phyloP scores from a whole-genome alignment of 2,329 filamentous ascomycete genomes.

The Arachnopeziza araneosa region DNA sequence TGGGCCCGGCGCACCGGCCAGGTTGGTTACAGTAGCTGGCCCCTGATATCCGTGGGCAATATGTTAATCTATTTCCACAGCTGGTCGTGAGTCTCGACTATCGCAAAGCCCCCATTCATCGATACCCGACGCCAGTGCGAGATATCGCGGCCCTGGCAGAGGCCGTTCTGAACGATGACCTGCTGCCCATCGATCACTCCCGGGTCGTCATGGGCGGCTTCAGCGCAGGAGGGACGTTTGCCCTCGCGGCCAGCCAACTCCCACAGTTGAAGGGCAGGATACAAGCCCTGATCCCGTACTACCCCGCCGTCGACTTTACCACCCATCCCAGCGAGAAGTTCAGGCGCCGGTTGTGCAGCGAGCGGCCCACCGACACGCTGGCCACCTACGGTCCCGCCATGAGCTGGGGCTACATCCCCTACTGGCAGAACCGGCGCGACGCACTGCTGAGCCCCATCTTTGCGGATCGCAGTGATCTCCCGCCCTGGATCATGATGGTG shows the following conservation, averaged over 20 bases:
- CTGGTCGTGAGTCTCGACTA: slow-evolving; percentile 45
- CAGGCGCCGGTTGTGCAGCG: not conserved
- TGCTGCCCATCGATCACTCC: slow-evolving; percentile 39
- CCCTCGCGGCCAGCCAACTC: slow-evolving; percentile 36
- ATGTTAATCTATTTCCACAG: not conserved
- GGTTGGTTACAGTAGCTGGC: no score
- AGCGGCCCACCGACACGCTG: not conserved
- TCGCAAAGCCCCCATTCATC: slow-evolving; percentile 38
- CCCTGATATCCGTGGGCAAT: no score
- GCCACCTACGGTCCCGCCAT: not conserved
- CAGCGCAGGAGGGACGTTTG: slow-evolving; percentile 45
- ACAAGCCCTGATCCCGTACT: slow-evolving; percentile 37
- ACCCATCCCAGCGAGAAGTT: slow-evolving; percentile 14
- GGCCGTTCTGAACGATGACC: slow-evolving; percentile 36
- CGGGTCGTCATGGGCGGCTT: slow-evolving; percentile 42
- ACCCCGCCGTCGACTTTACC: slow-evolving; percentile 38
- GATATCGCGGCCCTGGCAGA: slow-evolving; percentile 40
- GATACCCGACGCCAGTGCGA: slow-evolving; percentile 39
- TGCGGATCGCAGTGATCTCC: not conserved
- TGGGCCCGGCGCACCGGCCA: slow-evolving; percentile 37
- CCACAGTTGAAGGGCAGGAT: slow-evolving; percentile 28
- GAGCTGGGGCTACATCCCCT: not conserved
- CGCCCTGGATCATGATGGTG: not conserved
- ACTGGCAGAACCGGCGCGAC: not conserved
- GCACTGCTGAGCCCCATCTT: not conserved